Evolutionary conservation across 2,329 filamentous ascomycete genomes (phyloP), one percentile per base, ranked within the genome.

Genomic region (Xylaria sp.): DNA sequence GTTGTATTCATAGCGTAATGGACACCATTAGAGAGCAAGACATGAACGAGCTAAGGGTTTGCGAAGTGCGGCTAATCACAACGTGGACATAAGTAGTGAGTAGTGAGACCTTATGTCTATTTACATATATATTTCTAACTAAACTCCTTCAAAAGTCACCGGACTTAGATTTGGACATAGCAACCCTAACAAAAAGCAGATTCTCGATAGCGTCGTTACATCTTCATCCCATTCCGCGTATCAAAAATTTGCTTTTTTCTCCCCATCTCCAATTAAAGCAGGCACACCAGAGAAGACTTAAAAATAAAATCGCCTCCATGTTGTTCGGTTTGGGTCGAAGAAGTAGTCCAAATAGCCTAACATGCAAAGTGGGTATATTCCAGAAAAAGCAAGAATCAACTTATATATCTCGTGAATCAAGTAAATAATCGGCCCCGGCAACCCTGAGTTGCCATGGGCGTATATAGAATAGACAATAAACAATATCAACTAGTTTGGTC

Each of bases 381-480:
- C 48, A 55, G 69, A 66, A 55, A 69, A 64, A 58, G 23, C 55
- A 55, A 64, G 6, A 67, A 71, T 52, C 52, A 62, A 60, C 60
- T 55, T 66, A 66, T 59, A 60, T 61, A 49, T 66, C 63, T 69
- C 69, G 48, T 69, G 5, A 66, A 69, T 36, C 33, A 36, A 36
- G 33, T 3, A 66, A 68, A 64, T 51, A 60, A 20, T 25, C 54
- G 25, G 43, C 31, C 36, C 41, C 12, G 20, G 36, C 33, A 31
- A 41, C 54, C 36, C 3, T 39, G 5, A 49, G 46, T 25, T 28
- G 25, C 48, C 55, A 36, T 36, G 25, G n/a, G 52, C 33, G 13
- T 55, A 36, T 5, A 33, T 58, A 66, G 48, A 75, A 75, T 76
- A 75, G 65, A 76, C 69, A 75, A 76, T 77, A 77, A 68, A 76